These are phyloP conservation scores for Podospora fimiseda DNA, from an alignment of 495 filamentous ascomycete species.

Conservation along the genomic window DNA sequence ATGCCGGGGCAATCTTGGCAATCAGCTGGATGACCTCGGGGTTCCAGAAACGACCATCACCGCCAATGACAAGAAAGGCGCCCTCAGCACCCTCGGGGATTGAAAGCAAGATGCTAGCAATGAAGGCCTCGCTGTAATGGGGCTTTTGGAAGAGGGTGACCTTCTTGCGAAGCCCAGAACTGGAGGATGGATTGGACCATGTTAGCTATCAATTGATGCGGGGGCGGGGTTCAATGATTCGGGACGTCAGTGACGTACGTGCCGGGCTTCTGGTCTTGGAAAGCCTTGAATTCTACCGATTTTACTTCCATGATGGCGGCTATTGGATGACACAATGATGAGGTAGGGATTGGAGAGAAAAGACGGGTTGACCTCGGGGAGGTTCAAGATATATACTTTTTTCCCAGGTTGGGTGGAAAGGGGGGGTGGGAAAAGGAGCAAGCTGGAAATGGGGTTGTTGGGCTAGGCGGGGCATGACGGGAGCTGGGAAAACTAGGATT, in stretches of 20 bases:
- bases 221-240: constrained; percentile 12
- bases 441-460: not conserved
- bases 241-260: constrained; percentile 62
- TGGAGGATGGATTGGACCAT: constrained; percentile 37
- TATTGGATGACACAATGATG: not conserved
- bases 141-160: constrained; percentile 94
- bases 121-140: constrained; percentile 92
- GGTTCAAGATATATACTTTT: not conserved
- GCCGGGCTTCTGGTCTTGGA: constrained; percentile 95
- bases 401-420: not conserved
- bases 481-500: not conserved
- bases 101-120: constrained; percentile 86
- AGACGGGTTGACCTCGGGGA: not conserved
- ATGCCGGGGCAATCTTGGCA: constrained; percentile 93
- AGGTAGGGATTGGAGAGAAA: not conserved
- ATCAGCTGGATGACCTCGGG: constrained; percentile 92
- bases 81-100: constrained; percentile 90
- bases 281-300: constrained; percentile 70
- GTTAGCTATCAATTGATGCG: constrained; percentile 25
- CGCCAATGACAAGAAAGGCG: constrained; percentile 90
- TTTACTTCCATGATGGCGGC: constrained; percentile 58
- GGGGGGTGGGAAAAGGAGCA: constrained; percentile 1
- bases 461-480: not conserved
- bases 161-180: constrained; percentile 97
- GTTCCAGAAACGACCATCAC: constrained; percentile 97